Evolutionary conservation across 2,329 filamentous ascomycete species (phyloP).

Genomic region (Lachnellula willkommii): DNA sequence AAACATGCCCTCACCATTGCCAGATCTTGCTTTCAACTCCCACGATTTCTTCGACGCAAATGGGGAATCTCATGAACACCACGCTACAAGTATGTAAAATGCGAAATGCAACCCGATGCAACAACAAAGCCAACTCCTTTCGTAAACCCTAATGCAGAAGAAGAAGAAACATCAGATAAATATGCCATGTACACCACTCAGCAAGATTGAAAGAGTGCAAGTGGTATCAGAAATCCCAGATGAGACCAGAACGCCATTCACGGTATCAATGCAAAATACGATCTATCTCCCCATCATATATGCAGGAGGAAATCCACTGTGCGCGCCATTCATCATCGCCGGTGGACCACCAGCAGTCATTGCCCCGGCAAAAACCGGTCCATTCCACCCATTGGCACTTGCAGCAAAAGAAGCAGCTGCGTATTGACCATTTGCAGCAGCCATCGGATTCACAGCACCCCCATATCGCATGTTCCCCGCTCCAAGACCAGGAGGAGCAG

Average conservation of each 20-base stretch:
- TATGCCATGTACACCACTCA: constrained; percentile 13
- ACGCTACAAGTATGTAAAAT: constrained; percentile 30
- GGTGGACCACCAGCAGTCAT: constrained; percentile 29
- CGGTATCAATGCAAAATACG: constrained; percentile 11
- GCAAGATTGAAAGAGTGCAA: constrained; percentile 14
- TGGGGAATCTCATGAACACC: constrained; percentile 33
- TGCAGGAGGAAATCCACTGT: constrained; percentile 29
- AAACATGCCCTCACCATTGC: constrained; percentile 26
- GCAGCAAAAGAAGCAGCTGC: constrained; percentile 21
- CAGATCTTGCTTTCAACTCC: constrained; percentile 29
- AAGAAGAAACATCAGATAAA: constrained; percentile 12
- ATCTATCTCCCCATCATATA: constrained; percentile 35
- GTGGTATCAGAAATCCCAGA: constrained; percentile 14
- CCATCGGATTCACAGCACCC: constrained; percentile 22
- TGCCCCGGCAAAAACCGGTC: constrained; percentile 22
- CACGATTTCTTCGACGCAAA: constrained; percentile 28
- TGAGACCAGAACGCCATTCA: constrained; percentile 16
- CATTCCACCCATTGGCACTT: constrained; percentile 26
- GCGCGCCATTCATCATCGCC: constrained; percentile 27
- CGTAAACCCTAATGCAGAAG: constrained; percentile 20
- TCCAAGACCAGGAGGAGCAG: constrained; percentile 66
- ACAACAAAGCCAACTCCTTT: constrained; percentile 24
- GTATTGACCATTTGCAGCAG: constrained; percentile 21
- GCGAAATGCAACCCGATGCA: constrained; percentile 28
- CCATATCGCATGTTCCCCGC: constrained; percentile 28